Percentiles rank a stretch among this genome's conserved stretches.
phyloP scores from a whole-genome alignment of 345 rosid species.

The Arabis alpina region DNA sequence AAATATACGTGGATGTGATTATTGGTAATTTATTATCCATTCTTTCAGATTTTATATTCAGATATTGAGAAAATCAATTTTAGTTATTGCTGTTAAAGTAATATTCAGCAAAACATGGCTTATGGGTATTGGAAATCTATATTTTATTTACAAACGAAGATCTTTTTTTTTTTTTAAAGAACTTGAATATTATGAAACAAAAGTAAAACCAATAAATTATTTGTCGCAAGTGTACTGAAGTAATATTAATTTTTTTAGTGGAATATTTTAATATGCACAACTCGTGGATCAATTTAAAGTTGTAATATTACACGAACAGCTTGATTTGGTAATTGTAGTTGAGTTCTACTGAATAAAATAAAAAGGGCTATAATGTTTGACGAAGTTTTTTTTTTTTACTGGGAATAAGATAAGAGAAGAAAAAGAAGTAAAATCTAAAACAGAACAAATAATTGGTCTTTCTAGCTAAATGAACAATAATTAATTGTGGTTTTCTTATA shows the following conservation, averaged over 20 bases:
- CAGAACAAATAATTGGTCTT: neutral
- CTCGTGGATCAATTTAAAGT: too few relatives aligned
- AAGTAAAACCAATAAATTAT: too few relatives aligned
- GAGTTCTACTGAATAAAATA: neutral
- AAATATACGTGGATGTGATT: neutral
- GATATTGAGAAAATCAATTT: neutral
- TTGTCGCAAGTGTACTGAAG: too few relatives aligned
- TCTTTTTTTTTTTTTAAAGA: too few relatives aligned
- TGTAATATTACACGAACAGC: too few relatives aligned
- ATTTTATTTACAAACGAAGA: neutral
- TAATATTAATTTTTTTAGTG: too few relatives aligned
- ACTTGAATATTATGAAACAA: too few relatives aligned
- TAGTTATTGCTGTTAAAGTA: neutral
- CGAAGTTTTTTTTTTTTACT: neutral
- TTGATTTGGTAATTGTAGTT: too few relatives aligned
- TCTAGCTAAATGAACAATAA: neutral
- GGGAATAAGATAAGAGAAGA: too few relatives aligned
- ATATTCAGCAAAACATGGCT: too few relatives aligned
- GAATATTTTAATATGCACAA: too few relatives aligned
- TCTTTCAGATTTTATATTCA: neutral
- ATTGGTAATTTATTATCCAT: neutral
- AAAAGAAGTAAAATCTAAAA: neutral
- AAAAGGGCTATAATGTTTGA: neutral
- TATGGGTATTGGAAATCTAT: too few relatives aligned
- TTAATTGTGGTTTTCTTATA: constrained; percentile 6